Evolutionary conservation across 805 yeast species (phyloP).

Genomic region (Schwanniomyces polymorphus): DNA sequence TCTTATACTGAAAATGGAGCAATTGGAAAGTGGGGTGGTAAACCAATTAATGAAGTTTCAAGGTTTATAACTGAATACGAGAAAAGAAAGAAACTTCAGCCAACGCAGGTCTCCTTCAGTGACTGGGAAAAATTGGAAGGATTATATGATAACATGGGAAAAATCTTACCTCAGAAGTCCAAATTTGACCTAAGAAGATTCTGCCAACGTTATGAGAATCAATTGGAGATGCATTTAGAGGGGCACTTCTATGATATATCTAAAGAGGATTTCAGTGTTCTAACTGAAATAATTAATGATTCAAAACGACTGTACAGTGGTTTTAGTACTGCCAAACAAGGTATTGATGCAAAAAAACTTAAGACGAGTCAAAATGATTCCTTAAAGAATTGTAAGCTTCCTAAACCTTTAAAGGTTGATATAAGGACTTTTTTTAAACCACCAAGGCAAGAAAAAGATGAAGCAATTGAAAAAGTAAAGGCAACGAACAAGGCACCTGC

Average conservation of each 20-base stretch:
- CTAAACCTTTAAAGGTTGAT: background rate
- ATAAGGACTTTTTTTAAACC: slow-evolving; percentile 1
- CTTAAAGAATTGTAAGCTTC: background rate
- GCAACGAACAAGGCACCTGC: background rate
- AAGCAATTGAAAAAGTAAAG: background rate
- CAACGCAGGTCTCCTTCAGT: slow-evolving; percentile 17
- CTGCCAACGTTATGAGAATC: slow-evolving; percentile 10
- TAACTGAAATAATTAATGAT: background rate
- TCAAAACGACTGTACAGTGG: background rate
- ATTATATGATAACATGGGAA: slow-evolving; percentile 15
- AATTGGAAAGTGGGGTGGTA: slow-evolving; percentile 18
- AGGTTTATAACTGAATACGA: slow-evolving; percentile 22
- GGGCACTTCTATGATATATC: slow-evolving; percentile 8
- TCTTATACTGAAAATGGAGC: slow-evolving; percentile 18
- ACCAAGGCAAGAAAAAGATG: background rate
- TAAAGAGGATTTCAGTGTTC: slow-evolving; percentile 1
- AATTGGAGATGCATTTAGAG: slow-evolving; percentile 8
- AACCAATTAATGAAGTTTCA: slow-evolving; percentile 21
- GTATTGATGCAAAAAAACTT: background rate
- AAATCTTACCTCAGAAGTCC: slow-evolving; percentile 1
- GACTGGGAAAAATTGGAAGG: slow-evolving; percentile 10
- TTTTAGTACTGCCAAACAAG: slow-evolving; percentile 1
- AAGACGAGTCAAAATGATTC: background rate
- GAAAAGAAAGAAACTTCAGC: slow-evolving; percentile 5
- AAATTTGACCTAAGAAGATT: slow-evolving; percentile 11